Conservation (phyloP, 352 stramenopile species). For the Elongisporangium anandrum region DNA sequence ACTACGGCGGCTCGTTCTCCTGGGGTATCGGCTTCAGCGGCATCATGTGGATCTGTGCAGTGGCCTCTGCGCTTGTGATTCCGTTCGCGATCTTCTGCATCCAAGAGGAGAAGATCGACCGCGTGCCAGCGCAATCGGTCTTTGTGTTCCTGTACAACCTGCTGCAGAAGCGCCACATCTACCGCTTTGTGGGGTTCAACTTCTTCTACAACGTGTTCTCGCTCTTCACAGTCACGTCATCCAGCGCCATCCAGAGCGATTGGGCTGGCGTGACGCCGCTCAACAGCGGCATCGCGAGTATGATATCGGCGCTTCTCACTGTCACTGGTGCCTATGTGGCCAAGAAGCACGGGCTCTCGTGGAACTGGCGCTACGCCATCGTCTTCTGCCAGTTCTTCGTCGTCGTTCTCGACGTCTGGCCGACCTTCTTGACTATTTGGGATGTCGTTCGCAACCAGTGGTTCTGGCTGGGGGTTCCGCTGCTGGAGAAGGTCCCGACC, state of each 20-base stretch:
- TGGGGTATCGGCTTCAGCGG: slow-evolving; percentile 39
- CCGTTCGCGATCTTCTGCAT: slow-evolving; percentile 28
- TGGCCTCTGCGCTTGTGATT: slow-evolving; percentile 15
- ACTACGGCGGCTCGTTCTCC: slow-evolving; percentile 34
- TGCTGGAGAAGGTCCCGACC: no score
- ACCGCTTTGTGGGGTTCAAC: slow-evolving; percentile 33
- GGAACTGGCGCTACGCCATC: slow-evolving; percentile 48
- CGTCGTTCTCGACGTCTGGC: slow-evolving; percentile 30
- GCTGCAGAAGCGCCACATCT: slow-evolving; percentile 34
- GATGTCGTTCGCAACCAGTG: slow-evolving; percentile 50
- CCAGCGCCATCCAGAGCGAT: no score
- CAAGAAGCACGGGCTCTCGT: slow-evolving; percentile 35
- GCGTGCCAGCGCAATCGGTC: slow-evolving; percentile 9
- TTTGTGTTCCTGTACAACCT: slow-evolving; percentile 36
- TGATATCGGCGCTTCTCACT: slow-evolving; percentile 33
- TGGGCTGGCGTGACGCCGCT: slow-evolving; percentile 52
- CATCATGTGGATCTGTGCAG: slow-evolving; percentile 27
- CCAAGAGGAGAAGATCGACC: slow-evolving; percentile 13
- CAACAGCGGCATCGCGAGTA: slow-evolving; percentile 42
- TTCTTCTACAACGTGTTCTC: no score
- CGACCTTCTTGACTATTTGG: slow-evolving; percentile 51
- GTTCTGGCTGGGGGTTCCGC: slow-evolving; percentile 48
- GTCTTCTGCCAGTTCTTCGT: slow-evolving; percentile 28
- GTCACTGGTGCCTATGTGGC: slow-evolving; percentile 24
- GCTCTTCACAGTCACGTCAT: no score